Evolutionary conservation across 148 eudicot genomes (phyloP).

Genomic region (Beta vulgaris): DNA sequence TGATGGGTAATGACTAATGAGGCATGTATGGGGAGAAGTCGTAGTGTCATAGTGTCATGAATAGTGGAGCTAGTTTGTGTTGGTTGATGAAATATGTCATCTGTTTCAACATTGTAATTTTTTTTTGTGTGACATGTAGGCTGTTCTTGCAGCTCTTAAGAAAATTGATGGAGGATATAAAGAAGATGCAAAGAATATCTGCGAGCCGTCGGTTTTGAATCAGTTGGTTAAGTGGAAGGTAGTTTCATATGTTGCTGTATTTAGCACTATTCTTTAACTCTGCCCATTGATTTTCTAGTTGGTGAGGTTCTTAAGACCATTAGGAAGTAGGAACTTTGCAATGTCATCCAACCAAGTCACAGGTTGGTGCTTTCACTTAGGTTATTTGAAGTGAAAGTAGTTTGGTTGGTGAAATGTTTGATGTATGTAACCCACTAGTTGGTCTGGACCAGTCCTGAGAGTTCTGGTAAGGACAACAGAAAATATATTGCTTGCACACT

Average conservation of each 20-base stretch:
- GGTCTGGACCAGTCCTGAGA: background rate
- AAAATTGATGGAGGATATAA: slow-evolving; percentile 62
- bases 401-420: background rate
- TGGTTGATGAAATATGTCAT: background rate
- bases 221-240: slow-evolving; percentile 83
- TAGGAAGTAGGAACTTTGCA: background rate
- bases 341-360: background rate
- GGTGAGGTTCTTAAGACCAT: background rate
- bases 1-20: background rate
- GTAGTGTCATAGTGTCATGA: background rate
- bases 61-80: background rate
- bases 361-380: background rate
- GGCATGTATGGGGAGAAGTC: background rate
- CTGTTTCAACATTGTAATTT: slow-evolving; percentile 6
- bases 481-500: no score
- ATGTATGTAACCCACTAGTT: background rate
- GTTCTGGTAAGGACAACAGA: no score
- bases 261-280: slow-evolving; percentile 1
- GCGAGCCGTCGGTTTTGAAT: slow-evolving; percentile 56
- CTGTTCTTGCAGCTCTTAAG: slow-evolving; percentile 57
- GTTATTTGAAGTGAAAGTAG: background rate
- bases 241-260: slow-evolving; percentile 5
- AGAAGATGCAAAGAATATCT: slow-evolving; percentile 69
- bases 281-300: background rate
- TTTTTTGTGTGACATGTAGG: slow-evolving; percentile 41